These are phyloP conservation scores for Termitomyces eurrhizus DNA, from an alignment of 768 basidiomycete genomes.

Conservation along the genomic window DNA sequence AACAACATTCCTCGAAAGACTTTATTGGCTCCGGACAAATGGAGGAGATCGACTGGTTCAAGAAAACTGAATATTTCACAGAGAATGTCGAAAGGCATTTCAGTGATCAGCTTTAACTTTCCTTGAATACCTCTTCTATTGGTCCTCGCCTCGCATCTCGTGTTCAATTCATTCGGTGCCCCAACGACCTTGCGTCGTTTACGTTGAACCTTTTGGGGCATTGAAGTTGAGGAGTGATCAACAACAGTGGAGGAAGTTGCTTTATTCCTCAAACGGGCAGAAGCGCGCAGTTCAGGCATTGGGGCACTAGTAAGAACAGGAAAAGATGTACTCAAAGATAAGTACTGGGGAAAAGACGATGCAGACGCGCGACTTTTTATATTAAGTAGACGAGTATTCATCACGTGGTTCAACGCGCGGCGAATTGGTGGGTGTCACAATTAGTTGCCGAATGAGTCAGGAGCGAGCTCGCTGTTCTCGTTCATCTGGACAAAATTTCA, in stretches of 20 bases:
- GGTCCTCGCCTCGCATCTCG: neutral
- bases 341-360: too few relatives aligned
- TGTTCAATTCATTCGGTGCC: neutral
- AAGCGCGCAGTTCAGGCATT: slow-evolving; percentile 1
- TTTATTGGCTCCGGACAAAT: slow-evolving; percentile 33
- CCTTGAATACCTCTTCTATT: slow-evolving; percentile 7
- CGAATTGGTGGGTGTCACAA: neutral
- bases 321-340: neutral
- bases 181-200: slow-evolving; percentile 1
- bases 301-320: neutral
- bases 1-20: slow-evolving; percentile 30
- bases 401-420: neutral
- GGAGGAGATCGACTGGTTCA: slow-evolving; percentile 37
- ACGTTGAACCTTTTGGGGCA: neutral
- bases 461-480: too few relatives aligned
- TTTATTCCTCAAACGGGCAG: slow-evolving; percentile 5
- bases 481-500: too few relatives aligned
- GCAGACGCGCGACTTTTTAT: neutral
- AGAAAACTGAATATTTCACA: slow-evolving; percentile 36
- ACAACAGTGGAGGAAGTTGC: too few relatives aligned
- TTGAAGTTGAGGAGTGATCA: neutral
- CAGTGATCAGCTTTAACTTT: slow-evolving; percentile 23
- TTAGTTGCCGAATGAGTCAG: too few relatives aligned
- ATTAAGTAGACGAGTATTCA: neutral
- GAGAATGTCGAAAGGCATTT: slow-evolving; percentile 32